These are phyloP conservation scores for Periconia sp. DNA, from an alignment of 2,329 filamentous ascomycete species.

Conservation along the genomic window DNA sequence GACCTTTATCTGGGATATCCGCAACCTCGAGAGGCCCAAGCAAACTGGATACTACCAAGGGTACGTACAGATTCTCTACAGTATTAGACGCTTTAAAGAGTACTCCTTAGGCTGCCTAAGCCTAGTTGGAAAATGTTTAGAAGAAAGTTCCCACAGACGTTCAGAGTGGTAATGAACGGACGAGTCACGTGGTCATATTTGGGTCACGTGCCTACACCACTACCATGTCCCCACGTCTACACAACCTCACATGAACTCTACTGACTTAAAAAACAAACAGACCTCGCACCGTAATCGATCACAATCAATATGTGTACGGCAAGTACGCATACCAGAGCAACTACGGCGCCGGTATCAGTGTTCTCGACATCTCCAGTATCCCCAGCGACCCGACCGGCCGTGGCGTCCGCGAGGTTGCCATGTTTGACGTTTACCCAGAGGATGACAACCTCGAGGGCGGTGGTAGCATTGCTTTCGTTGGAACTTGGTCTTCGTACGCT, in stretches of 20 bases:
- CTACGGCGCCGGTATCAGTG: slow-evolving; percentile 44
- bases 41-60: slow-evolving; percentile 47
- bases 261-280: background rate
- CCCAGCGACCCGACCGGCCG: slow-evolving; percentile 41
- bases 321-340: slow-evolving; percentile 46
- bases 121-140: too few relatives aligned
- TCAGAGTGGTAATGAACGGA: too few relatives aligned
- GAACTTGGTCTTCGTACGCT: slow-evolving; percentile 45
- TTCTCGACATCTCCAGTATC: slow-evolving; percentile 45
- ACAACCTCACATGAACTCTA: background rate
- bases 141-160: too few relatives aligned
- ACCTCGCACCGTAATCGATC: slow-evolving; percentile 43
- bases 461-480: slow-evolving; percentile 45
- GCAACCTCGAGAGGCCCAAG: slow-evolving; percentile 36
- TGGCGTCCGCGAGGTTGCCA: slow-evolving; percentile 43
- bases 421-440: slow-evolving; percentile 48
- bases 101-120: too few relatives aligned
- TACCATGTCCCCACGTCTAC: background rate
- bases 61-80: background rate
- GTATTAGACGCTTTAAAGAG: too few relatives aligned
- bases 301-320: slow-evolving; percentile 49
- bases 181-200: too few relatives aligned
- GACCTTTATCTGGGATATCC: slow-evolving; percentile 39
- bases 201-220: background rate
- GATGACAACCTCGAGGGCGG: slow-evolving; percentile 30